Base-by-base conservation (phyloP, 139 green algal species). In the Coelastrella sp. region DNA sequence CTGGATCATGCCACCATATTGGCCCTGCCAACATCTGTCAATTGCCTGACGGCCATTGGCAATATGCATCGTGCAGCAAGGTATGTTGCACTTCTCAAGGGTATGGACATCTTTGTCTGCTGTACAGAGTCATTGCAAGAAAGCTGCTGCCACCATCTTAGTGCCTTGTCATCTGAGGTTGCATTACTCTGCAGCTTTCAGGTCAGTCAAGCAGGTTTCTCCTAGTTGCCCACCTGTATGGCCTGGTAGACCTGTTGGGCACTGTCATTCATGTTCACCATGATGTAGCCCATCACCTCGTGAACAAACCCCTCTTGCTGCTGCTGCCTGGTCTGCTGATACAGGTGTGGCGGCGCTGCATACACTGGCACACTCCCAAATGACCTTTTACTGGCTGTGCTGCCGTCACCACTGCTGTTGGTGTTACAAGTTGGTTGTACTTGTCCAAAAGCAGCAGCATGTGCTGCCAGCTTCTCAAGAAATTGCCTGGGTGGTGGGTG, bases 281-380 rank as follows among this genome's bases (percentile, higher is more conserved):
- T 58, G 9, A 88, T 68, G 84, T 88, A 88, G 49, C 84, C 84
- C 49, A 88, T n/a, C 20, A n/a, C 11, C 49, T 88, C 84, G 70
- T 88, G 84, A 72, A 88, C 85, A 75, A 56, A 56, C 58, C 17
- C 12, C 58, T 90, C 27, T 1, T 81, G 68, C 68, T 89, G 68
- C 65, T 88, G 72, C 35, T 89, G 70, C 7, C 7, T 25, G 24
- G 17, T 19, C 58, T 84, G 73, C 74, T 84, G 73, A n/a, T 75
- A n/a, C 57, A 78, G 85, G 17, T 66, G 22, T 7, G 72, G 56
- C 8, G 74, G 74, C 11, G 74, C 85, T 5, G 78, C 74, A 56
- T 90, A 84, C 20, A 90, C 73, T 7, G 84, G 84, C 10, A 88
- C 24, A 11, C 25, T 73, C 7, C 8, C 4, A 8, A 72, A 57